These are phyloP conservation scores for Xylaria sp. DNA, from an alignment of 2,329 filamentous ascomycete genomes.

Conservation along the genomic window DNA sequence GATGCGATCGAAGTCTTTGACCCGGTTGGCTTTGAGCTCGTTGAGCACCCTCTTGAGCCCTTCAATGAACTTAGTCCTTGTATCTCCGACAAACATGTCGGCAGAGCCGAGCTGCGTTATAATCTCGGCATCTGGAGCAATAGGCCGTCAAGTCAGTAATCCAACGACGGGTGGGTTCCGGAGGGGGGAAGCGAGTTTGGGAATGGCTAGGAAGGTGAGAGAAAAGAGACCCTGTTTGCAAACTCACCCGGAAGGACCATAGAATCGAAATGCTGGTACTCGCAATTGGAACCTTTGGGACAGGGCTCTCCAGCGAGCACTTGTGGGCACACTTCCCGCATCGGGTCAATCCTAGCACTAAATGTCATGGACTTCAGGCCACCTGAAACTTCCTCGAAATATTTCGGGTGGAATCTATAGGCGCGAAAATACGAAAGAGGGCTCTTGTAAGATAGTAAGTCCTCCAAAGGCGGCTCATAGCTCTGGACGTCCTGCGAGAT, in stretches of 20 bases:
- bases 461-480: slow-evolving; percentile 35
- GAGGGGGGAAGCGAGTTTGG: slow-evolving; percentile 33
- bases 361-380: slow-evolving; percentile 92
- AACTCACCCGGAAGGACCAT: slow-evolving; percentile 81
- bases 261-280: slow-evolving; percentile 81
- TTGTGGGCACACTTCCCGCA: slow-evolving; percentile 78
- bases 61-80: slow-evolving; percentile 69
- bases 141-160: slow-evolving; percentile 59
- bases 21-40: slow-evolving; percentile 67
- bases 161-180: slow-evolving; percentile 54
- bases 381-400: slow-evolving; percentile 72
- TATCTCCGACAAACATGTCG: slow-evolving; percentile 70
- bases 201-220: slow-evolving; percentile 4
- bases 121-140: slow-evolving; percentile 74
- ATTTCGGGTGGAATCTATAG: slow-evolving; percentile 89
- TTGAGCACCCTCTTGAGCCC: slow-evolving; percentile 72
- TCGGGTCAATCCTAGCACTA: slow-evolving; percentile 86
- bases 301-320: slow-evolving; percentile 78
- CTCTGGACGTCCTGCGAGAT: slow-evolving; percentile 43
- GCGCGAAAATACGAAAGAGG: slow-evolving; percentile 84
- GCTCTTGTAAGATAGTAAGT: slow-evolving; percentile 78
- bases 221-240: slow-evolving; percentile 27
- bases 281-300: slow-evolving; percentile 75
- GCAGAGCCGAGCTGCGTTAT: slow-evolving; percentile 76
- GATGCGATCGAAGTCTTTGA: slow-evolving; percentile 74